Conservation (phyloP, 2,329 filamentous ascomycete genomes). For the Aspergillus brunneoviolaceus region DNA sequence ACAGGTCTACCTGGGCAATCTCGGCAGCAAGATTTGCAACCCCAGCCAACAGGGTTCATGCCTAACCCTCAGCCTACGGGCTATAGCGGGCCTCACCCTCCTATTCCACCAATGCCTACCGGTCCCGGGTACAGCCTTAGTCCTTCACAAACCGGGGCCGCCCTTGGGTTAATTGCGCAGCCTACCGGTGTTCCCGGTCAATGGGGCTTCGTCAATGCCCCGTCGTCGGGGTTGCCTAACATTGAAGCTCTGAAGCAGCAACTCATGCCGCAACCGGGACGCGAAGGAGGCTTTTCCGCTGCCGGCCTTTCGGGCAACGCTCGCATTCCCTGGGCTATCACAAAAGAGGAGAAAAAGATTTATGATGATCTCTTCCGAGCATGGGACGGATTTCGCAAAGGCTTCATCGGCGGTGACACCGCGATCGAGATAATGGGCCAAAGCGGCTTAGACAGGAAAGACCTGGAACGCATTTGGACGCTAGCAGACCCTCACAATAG, state of each 20-base stretch:
- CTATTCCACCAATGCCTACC: slow-evolving; percentile 80
- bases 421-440: slow-evolving; percentile 97
- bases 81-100: slow-evolving; percentile 75
- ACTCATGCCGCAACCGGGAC: slow-evolving; percentile 96
- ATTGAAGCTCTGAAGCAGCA: slow-evolving; percentile 88
- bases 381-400: slow-evolving; percentile 93
- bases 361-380: slow-evolving; percentile 94
- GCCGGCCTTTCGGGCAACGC: slow-evolving; percentile 88
- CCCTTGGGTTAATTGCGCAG: slow-evolving; percentile 76
- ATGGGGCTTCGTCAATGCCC: slow-evolving; percentile 97
- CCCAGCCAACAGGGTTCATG: slow-evolving; percentile 70
- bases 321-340: slow-evolving; percentile 96
- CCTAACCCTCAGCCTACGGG: slow-evolving; percentile 73
- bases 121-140: slow-evolving; percentile 63
- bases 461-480: slow-evolving; percentile 92
- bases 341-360: slow-evolving; percentile 95
- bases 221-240: slow-evolving; percentile 83
- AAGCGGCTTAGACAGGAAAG: slow-evolving; percentile 85
- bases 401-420: slow-evolving; percentile 85
- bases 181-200: slow-evolving; percentile 91
- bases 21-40: slow-evolving; percentile 58
- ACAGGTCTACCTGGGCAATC: slow-evolving; percentile 47
- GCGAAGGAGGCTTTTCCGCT: slow-evolving; percentile 82
- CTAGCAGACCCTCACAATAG: slow-evolving; percentile 91
- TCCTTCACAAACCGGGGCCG: slow-evolving; percentile 67